These are phyloP conservation scores for Moesziomyces globuligerus DNA, from an alignment of 1,284 basidiomycete species.

Conservation along the genomic window DNA sequence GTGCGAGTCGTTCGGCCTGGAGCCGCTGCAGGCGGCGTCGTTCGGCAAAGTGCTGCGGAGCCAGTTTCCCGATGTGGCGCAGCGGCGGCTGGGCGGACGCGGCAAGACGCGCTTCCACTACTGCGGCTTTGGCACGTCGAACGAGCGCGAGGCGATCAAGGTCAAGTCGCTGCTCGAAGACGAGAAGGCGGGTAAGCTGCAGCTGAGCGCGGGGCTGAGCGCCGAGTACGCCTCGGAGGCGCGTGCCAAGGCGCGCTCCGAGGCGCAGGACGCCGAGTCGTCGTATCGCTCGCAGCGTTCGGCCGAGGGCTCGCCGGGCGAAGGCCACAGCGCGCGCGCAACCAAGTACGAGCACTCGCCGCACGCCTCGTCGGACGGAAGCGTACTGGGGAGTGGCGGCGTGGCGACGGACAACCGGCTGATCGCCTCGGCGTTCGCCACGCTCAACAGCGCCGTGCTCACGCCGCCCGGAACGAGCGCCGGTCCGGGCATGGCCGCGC, in stretches of 20 bases:
- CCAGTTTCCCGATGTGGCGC: conserved; percentile 46
- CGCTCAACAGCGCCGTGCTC: conserved; percentile 35
- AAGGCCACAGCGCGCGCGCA: conserved; percentile 7
- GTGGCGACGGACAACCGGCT: conserved; percentile 26
- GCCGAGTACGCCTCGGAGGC: conserved; percentile 34
- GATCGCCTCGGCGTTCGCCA: conserved; percentile 47
- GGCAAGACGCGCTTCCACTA: conserved; percentile 56
- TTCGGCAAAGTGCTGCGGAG: conserved; percentile 52
- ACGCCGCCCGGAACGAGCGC: conserved; percentile 36
- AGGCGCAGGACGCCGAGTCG: conserved; percentile 24
- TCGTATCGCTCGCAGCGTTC: conserved; percentile 16
- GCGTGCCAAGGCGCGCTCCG: conserved; percentile 23
- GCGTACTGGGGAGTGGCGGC: conserved; percentile 10
- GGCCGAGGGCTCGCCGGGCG: conserved; percentile 18
- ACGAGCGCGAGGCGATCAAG: conserved; percentile 48
- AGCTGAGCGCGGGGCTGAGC: conserved; percentile 47
- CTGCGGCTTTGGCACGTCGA: conserved; percentile 49
- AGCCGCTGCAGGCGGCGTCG: conserved; percentile 48
- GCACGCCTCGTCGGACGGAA: conserved; percentile 22
- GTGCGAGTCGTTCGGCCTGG: conserved; percentile 42
- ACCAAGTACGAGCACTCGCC: conserved; percentile 24
- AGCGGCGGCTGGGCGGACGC: conserved; percentile 42
- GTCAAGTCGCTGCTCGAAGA: conserved; percentile 51
- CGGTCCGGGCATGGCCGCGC: conserved; percentile 2
- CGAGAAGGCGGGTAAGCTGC: conserved; percentile 45